phyloP scores from a whole-genome alignment of 1,139 yeast genomes.

The Insectozyma bohioensis region DNA sequence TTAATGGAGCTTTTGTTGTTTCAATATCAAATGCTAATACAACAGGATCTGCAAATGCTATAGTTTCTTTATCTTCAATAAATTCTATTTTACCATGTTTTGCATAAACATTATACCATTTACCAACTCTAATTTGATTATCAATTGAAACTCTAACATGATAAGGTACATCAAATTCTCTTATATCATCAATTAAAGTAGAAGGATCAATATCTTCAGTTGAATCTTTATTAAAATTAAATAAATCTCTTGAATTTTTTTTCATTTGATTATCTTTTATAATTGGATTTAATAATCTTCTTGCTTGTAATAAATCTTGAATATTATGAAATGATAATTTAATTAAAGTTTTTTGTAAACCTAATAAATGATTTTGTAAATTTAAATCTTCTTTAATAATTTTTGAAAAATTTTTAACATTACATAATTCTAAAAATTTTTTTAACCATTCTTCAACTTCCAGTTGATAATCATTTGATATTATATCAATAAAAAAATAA shows the following conservation, averaged over 20 bases:
- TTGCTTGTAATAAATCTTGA: constrained; percentile 71
- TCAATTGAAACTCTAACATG: constrained; percentile 96
- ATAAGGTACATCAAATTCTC: constrained; percentile 96
- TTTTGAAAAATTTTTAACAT: constrained; percentile 54
- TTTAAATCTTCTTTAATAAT: constrained; percentile 75
- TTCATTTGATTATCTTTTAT: constrained; percentile 65
- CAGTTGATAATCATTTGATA: constrained; percentile 54
- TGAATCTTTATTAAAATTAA: constrained; percentile 31
- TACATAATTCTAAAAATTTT: constrained; percentile 59
- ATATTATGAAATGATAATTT: constrained; percentile 75
- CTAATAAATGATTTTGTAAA: constrained; percentile 83
- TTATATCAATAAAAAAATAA: constrained; percentile 74
- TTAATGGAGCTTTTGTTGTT: constrained; percentile 94
- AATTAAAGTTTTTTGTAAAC: constrained; percentile 63
- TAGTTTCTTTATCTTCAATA: constrained; percentile 66
- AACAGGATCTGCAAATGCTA: constrained; percentile 97
- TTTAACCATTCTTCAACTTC: constrained; percentile 87
- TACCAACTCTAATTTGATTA: constrained; percentile 81
- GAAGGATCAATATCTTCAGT: constrained; percentile 48
- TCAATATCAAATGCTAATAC: constrained; percentile 97
- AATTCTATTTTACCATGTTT: constrained; percentile 55
- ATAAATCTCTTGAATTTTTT: constrained; percentile 69
- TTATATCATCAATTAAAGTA: constrained; percentile 69
- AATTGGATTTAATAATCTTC: constrained; percentile 67
- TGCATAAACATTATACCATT: constrained; percentile 87